Evolutionary conservation across 2,329 filamentous ascomycete species (phyloP).

Genomic region (Hirsutella thompsonii): DNA sequence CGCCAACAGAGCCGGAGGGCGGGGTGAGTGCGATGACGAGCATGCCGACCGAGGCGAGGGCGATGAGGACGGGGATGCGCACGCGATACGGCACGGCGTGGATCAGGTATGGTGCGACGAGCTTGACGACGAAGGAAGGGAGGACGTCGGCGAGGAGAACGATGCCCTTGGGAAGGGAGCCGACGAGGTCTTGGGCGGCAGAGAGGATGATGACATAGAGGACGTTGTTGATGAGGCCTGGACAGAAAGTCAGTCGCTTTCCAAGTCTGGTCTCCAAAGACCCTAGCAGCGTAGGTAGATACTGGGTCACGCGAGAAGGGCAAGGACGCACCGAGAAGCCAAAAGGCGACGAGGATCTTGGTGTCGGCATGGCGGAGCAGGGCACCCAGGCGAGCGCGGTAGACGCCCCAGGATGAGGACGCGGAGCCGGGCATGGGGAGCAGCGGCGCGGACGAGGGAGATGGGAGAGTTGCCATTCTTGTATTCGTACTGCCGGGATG

Average conservation of each 20-base stretch:
- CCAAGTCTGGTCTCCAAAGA: too few relatives aligned
- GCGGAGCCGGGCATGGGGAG: conserved; percentile 46
- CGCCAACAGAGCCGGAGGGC: conserved; percentile 46
- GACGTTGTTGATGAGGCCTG: conserved; percentile 73
- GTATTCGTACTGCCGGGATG: too few relatives aligned
- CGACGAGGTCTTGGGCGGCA: conserved; percentile 88
- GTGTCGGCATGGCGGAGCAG: conserved; percentile 56
- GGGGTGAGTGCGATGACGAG: conserved; percentile 75
- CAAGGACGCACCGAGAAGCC: conserved; percentile 65
- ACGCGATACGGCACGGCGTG: conserved; percentile 69
- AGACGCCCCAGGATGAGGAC: conserved; percentile 60
- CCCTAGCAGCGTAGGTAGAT: background rate
- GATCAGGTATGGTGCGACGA: conserved; percentile 88
- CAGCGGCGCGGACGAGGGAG: conserved; percentile 13
- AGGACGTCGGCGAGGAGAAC: conserved; percentile 89
- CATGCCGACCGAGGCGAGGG: conserved; percentile 74
- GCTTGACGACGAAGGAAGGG: conserved; percentile 78
- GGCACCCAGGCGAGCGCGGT: conserved; percentile 49
- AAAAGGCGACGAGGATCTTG: conserved; percentile 70
- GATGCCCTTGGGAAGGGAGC: conserved; percentile 79
- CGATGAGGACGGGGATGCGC: conserved; percentile 63
- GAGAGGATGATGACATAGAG: conserved; percentile 96
- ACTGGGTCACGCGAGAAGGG: background rate
- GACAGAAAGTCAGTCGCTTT: background rate
- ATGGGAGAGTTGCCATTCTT: background rate